Evolutionary conservation across 1,139 yeast species (phyloP), one percentile per base, ranked within the genome.

Genomic region (Sugiyamaella paludigena): DNA sequence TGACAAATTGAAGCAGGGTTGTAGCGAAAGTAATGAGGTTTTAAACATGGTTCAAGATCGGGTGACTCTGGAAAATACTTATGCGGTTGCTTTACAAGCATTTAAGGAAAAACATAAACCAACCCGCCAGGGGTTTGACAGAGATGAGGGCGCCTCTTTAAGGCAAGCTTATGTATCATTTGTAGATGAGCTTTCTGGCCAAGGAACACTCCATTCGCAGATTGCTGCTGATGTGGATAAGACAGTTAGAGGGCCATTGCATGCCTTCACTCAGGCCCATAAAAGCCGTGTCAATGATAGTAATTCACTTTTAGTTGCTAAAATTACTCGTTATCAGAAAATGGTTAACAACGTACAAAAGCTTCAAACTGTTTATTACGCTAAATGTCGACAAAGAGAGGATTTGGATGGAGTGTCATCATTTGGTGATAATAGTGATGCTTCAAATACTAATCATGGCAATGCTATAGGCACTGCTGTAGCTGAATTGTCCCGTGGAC

Each of bases 181-280:
- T 56, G 48, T 68, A 24, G 55, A 62, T 26, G 81, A 81, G 54
- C 80, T 82, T 64, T 68, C 71, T 10, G 68, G 65, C 40, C 87
- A 86, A 65, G 95, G 95, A 3, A 73, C 71, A 34, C 74, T 75
- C 33, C 96, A 87, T 63, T 60, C 79, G 42, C 74, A 75, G 39
- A 76, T 85, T 31, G 88, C 92, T 2, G 69, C 77, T 2, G 79
- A 78, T 50, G 79, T 88, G 46, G 79, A 79, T 51, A 58, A 70
- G 3, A 67, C 76, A 56, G 88, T 87, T 1, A 68, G 86, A 45
- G 76, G 75, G 10, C 96, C 95, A 0, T 84, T 88, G 59, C 68
- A 78, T 15, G 76, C 77, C 56, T 87, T 94, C 91, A 76, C 88
- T 49, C 70, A 70, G 32, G 87, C 81, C 47, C 95, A 88, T 64